Base-by-base conservation (phyloP, 73 alveolate species). In the Uronychia setigera region DNA sequence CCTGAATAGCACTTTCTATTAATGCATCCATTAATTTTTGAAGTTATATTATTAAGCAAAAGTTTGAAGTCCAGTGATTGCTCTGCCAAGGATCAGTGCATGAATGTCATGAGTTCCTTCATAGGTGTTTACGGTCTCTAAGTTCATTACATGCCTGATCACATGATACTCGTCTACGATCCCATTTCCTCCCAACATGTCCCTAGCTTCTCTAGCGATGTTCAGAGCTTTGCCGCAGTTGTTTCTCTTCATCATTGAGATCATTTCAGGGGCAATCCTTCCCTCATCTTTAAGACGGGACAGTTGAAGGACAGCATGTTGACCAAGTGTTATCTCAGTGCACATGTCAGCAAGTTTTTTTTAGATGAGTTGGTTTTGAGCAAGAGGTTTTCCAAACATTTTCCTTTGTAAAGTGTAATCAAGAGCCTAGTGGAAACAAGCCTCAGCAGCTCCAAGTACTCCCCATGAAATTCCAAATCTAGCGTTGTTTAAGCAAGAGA, bases 391-490 rank as follows among this genome's bases (percentile, higher is more conserved):
- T 58, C 90, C 94, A 77, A 93, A 96, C 82, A 89, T 80, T 76
- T 93, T 93, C 59, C 99, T 83, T 31, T 95, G 94, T n/a, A 95
- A 33, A 5, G 97, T 93, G 92, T 95, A 95, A 14, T 92, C 78
- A 57, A 96, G 77, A 0, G 97, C 98, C 31, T 74, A 31, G 79
- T 93, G 94, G 83, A 92, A 95, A 87, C 99, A 97, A 75, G 77
- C 92, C 86, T 95, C 98, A 14, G 99, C 99, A 25, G 99, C 99
- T 19, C 99, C 99, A 60, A 94, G 78, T 26, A 97, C 86, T 30
- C 99, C 99, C 99, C 99, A 97, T 31, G 99, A 93, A 57, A 97
- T 97, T 29, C 99, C 98, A 82, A 94, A 94, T 88, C 98, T 90
- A 5, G 99, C 99, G 35, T 94, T 87, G 80, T 97, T 97, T 33